Conservation (phyloP, 805 yeast genomes). For the Candida argentea region DNA sequence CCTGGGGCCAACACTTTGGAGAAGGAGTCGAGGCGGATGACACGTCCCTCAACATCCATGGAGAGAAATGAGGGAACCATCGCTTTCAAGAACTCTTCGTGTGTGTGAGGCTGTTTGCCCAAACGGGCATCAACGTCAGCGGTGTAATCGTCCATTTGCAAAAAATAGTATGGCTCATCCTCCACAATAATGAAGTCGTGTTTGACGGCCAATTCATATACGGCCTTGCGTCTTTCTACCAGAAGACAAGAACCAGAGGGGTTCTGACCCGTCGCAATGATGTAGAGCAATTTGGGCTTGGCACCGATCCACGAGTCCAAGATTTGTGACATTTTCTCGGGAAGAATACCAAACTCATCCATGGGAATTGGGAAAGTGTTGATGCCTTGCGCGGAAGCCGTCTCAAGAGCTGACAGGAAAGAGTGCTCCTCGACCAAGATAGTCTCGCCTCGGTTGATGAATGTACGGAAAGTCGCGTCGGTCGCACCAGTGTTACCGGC, state of each 20-base stretch:
- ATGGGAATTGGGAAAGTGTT: slow-evolving; percentile 62
- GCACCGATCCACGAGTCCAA: slow-evolving; percentile 64
- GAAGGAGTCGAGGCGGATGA: slow-evolving; percentile 78
- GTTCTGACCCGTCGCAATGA: slow-evolving; percentile 94
- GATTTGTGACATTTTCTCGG: slow-evolving; percentile 52
- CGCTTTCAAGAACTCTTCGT: slow-evolving; percentile 55
- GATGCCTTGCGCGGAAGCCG: slow-evolving; percentile 66
- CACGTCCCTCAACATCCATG: slow-evolving; percentile 81
- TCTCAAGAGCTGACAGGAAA: slow-evolving; percentile 77
- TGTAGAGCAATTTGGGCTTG: slow-evolving; percentile 80
- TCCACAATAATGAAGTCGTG: slow-evolving; percentile 83
- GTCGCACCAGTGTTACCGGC: slow-evolving; percentile 88
- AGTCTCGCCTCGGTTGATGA: slow-evolving; percentile 71
- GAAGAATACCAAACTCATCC: slow-evolving; percentile 71
- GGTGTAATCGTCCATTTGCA: slow-evolving; percentile 81
- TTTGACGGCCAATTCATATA: slow-evolving; percentile 72
- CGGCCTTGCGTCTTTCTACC: slow-evolving; percentile 61
- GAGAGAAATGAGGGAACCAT: slow-evolving; percentile 70
- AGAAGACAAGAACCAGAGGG: slow-evolving; percentile 89
- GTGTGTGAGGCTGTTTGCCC: slow-evolving; percentile 29
- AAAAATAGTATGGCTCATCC: slow-evolving; percentile 96
- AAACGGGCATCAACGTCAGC: slow-evolving; percentile 26
- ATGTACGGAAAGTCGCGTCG: slow-evolving; percentile 74
- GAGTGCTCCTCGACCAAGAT: slow-evolving; percentile 74
- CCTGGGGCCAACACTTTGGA: slow-evolving; percentile 94